A percentile compares a stretch with the other conserved stretches of the same genome.
Evolutionary conservation across 495 filamentous ascomycete species (phyloP).

Genomic region (Letharia columbiana): DNA sequence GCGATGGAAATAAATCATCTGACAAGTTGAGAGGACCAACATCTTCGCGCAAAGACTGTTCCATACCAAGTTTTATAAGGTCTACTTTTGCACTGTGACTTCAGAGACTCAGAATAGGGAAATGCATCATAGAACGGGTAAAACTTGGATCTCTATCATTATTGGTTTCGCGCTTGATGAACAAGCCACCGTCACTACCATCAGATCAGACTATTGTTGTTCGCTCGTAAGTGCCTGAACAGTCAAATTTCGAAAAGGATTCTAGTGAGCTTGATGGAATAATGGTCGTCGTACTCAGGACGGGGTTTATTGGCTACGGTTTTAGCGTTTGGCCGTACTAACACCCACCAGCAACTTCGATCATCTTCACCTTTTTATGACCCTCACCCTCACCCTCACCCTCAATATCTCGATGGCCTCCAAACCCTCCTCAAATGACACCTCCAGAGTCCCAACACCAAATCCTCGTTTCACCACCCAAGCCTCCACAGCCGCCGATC

Average conservation of each 20-base stretch:
- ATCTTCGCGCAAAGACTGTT: background rate
- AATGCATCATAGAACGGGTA: background rate
- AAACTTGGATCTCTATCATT: background rate
- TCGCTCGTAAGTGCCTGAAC: background rate
- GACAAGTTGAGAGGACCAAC: background rate
- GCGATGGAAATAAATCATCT: background rate
- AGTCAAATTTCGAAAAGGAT: background rate
- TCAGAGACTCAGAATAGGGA: background rate
- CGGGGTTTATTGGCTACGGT: no score
- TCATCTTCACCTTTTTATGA: background rate
- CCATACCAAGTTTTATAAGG: background rate
- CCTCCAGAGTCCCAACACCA: slow-evolving; percentile 40
- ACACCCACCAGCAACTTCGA: background rate
- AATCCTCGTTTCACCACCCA: slow-evolving; percentile 66
- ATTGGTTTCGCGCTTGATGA: background rate
- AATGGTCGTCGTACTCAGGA: no score
- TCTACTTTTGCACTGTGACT: background rate
- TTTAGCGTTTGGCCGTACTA: slow-evolving; percentile 12
- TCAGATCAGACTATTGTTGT: background rate
- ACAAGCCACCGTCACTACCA: background rate
- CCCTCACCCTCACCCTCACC: background rate
- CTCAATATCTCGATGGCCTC: slow-evolving; percentile 22
- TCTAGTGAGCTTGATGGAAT: background rate
- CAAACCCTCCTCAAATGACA: slow-evolving; percentile 26
- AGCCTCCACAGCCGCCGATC: slow-evolving; percentile 71